A percentile compares a stretch with the other conserved stretches of the same genome.
These are phyloP conservation scores for Trypanosomatidae sp. DNA, from an alignment of 208 protist species.

Conservation along the genomic window DNA sequence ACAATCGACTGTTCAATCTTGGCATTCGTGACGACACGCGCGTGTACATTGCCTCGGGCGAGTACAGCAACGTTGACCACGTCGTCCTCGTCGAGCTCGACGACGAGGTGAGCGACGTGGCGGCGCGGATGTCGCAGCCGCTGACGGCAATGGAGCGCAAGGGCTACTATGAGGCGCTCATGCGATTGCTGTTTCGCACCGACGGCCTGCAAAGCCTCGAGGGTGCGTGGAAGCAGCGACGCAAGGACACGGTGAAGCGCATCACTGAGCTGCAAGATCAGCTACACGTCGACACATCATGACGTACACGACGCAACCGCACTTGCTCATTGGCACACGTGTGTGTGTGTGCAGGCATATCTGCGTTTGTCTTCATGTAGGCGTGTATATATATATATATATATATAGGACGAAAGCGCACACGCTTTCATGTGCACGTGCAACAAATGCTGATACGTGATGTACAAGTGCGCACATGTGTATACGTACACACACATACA, in stretches of 20 bases:
- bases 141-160: slow-evolving; percentile 26
- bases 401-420: not conserved
- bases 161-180: slow-evolving; percentile 73
- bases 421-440: no score
- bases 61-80: slow-evolving; percentile 27
- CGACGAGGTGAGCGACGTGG: slow-evolving; percentile 21
- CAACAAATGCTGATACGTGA: not conserved
- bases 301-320: not conserved
- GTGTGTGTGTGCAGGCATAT: slow-evolving; percentile 5
- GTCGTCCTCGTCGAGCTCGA: slow-evolving; percentile 58
- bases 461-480: not conserved
- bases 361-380: not conserved
- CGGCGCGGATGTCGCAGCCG: slow-evolving; percentile 3
- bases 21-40: slow-evolving; percentile 32
- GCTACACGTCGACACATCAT: slow-evolving; percentile 18
- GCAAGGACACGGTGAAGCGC: slow-evolving; percentile 44
- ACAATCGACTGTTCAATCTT: slow-evolving; percentile 26
- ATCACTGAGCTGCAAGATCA: slow-evolving; percentile 49
- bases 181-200: slow-evolving; percentile 67
- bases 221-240: slow-evolving; percentile 25
- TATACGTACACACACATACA: not conserved
- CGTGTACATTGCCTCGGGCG: slow-evolving; percentile 40
- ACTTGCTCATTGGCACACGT: not conserved
- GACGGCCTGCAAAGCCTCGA: slow-evolving; percentile 57
- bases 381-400: slow-evolving; percentile 1